phyloP scores from a whole-genome alignment of 1,284 basidiomycete species.

The Boletus smithii region DNA sequence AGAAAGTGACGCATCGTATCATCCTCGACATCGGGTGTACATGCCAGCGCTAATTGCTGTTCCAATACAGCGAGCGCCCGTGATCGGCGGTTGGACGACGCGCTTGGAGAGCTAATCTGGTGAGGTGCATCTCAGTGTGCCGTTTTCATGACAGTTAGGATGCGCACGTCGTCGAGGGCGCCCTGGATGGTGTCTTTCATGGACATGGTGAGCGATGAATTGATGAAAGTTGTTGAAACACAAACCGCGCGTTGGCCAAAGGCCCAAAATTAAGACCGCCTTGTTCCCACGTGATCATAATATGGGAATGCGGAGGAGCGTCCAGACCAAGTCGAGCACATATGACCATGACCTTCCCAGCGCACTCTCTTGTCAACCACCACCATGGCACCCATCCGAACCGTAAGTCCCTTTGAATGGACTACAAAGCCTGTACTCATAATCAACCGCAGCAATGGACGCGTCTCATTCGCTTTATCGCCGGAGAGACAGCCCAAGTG shows the following conservation, averaged over 20 bases:
- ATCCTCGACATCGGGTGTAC: conserved; percentile 40
- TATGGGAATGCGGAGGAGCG: conserved; percentile 13
- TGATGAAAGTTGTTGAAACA: too few relatives aligned
- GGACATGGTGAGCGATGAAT: conserved; percentile 19
- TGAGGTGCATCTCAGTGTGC: conserved; percentile 13
- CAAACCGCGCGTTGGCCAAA: too few relatives aligned
- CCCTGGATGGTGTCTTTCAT: conserved; percentile 53
- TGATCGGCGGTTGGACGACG: conserved; percentile 47
- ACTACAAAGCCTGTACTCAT: background rate
- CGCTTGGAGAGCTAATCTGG: conserved; percentile 60
- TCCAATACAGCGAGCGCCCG: conserved; percentile 57
- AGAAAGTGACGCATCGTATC: conserved; percentile 54
- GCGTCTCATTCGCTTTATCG: conserved; percentile 79
- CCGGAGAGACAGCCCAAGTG: conserved; percentile 67
- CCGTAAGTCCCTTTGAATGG: conserved; percentile 39
- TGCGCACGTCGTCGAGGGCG: conserved; percentile 62
- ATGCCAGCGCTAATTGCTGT: conserved; percentile 54
- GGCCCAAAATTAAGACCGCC: conserved; percentile 17
- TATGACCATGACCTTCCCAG: conserved; percentile 11
- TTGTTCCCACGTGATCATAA: conserved; percentile 25
- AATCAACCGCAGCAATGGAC: conserved; percentile 58
- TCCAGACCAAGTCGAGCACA: conserved; percentile 2
- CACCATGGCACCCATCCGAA: conserved; percentile 57
- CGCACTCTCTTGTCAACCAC: background rate
- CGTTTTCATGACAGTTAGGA: background rate